Base-by-base conservation (phyloP, 306 rosid genomes). In the Gastrolobium villosum region DNA sequence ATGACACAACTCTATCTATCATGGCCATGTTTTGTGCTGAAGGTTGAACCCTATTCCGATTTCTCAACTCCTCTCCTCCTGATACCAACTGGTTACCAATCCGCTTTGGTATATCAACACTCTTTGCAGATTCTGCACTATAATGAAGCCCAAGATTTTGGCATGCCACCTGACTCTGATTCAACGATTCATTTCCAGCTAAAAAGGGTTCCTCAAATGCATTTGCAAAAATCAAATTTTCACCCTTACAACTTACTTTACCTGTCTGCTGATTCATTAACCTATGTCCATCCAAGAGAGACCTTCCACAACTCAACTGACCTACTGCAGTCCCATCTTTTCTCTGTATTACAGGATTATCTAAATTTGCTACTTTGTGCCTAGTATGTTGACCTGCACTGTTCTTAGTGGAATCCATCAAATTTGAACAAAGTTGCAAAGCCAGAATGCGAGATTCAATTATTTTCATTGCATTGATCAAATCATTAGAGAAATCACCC, bases 361-460 rank as follows among this genome's bases (percentile, higher is more conserved):
- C 75, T 11, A 63, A 70, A 67, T 39, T 72, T 11, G 66, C 55
- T 41, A 11, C 43, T 62, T 56, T 61, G 3, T 45, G 36, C 52
- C 48, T 70, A 69, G 61, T 70, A 72, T 52, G 72, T 10, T 49
- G 20, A 76, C 72, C 45, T 72, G 67, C 65, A 61, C 34, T 31
- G 10, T 49, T 79, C 65, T 66, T 73, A 26, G 65, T 39, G 56
- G 83, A 76, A 43, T 54, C 37, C 10, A 1, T 41, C 61, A 64
- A 56, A 46, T 69, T 74, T 5, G 87, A 77, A 76, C 77, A 80
- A 80, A 70, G 79, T 75, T 91, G 88, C 81, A 85, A 53, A 68
- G 92, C 84, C 83, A 84, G 54, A 80, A 94, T 84, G 53, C 82
- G 87, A 36, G 87, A 88, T 69, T 94, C 96, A 39, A 92, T 84